These are phyloP conservation scores for Zymoseptoria tritici DNA, from an alignment of 2,329 filamentous ascomycete species.

Conservation along the genomic window DNA sequence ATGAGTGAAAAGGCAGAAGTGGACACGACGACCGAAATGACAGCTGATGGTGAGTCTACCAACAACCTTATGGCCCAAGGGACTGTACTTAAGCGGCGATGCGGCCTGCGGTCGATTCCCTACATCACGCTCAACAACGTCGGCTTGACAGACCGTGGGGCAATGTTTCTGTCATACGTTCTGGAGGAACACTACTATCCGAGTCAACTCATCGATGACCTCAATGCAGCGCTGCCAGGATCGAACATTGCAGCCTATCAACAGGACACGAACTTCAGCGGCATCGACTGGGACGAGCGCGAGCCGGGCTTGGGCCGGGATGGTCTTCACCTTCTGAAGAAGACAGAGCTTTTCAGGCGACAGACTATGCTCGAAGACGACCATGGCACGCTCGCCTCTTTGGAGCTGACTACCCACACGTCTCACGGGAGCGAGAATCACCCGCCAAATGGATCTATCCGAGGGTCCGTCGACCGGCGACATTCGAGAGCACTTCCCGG, in stretches of 20 bases:
- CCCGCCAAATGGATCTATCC: neutral
- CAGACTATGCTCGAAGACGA: slow-evolving; percentile 16
- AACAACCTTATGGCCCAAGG: slow-evolving; percentile 14
- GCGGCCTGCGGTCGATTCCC: slow-evolving; percentile 35
- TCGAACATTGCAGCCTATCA: slow-evolving; percentile 27
- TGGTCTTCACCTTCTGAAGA: slow-evolving; percentile 29
- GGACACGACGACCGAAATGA: slow-evolving; percentile 2
- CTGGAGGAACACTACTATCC: slow-evolving; percentile 34
- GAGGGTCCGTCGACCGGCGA: slow-evolving; percentile 6
- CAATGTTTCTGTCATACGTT: slow-evolving; percentile 36
- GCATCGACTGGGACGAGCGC: slow-evolving; percentile 31
- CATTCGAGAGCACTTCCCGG: slow-evolving; percentile 10
- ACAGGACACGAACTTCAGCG: slow-evolving; percentile 23
- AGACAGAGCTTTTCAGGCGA: slow-evolving; percentile 25
- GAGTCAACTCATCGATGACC: slow-evolving; percentile 27
- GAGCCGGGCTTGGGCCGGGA: slow-evolving; percentile 23
- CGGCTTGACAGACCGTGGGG: slow-evolving; percentile 32
- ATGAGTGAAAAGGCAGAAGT: slow-evolving; percentile 5
- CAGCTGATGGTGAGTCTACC: neutral
- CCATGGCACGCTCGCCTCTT: slow-evolving; percentile 5
- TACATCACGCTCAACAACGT: slow-evolving; percentile 33
- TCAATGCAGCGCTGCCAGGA: slow-evolving; percentile 27
- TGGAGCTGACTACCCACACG: neutral
- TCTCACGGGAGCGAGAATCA: neutral
- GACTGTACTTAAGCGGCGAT: slow-evolving; percentile 17